Percentiles rank a stretch among this genome's conserved stretches.
These are phyloP conservation scores for Diaporthe longicolla DNA, from an alignment of 2,329 filamentous ascomycete species.

Conservation along the genomic window DNA sequence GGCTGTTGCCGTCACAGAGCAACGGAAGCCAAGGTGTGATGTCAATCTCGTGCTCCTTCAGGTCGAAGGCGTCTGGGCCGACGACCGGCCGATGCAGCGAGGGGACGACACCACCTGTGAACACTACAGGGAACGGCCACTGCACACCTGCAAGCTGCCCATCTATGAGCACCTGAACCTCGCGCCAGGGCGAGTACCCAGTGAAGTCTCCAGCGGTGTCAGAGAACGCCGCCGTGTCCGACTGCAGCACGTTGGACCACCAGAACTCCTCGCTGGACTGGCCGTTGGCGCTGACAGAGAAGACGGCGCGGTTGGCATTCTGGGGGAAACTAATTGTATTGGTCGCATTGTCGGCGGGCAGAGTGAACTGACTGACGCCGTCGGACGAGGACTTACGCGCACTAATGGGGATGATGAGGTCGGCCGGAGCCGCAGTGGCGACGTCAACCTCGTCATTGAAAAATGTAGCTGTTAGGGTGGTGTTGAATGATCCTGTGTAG, in stretches of 20 bases:
- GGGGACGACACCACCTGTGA: conserved; percentile 84
- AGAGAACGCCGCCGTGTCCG: conserved; percentile 71
- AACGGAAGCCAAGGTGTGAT: conserved; percentile 82
- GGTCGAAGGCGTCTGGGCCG: conserved; percentile 83
- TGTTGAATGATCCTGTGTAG: conserved; percentile 82
- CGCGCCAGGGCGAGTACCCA: conserved; percentile 81
- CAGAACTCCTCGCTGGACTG: conserved; percentile 87
- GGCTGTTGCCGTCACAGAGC: conserved; percentile 74
- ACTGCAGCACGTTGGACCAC: conserved; percentile 83
- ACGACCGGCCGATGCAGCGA: conserved; percentile 84
- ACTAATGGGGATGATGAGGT: conserved; percentile 78
- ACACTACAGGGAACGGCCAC: conserved; percentile 87
- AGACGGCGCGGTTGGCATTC: conserved; percentile 77
- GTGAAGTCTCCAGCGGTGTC: conserved; percentile 69
- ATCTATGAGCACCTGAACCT: conserved; percentile 84
- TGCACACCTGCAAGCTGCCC: conserved; percentile 79
- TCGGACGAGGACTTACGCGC: conserved; percentile 64
- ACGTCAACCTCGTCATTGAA: conserved; percentile 63
- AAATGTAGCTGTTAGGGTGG: conserved; percentile 81
- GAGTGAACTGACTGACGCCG: conserved; percentile 74
- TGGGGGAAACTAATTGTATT: conserved; percentile 73
- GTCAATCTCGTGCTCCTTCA: conserved; percentile 85
- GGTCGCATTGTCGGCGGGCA: conserved; percentile 74
- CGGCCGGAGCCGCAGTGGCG: conserved; percentile 64
- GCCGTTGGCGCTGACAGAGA: conserved; percentile 83